A percentile compares a stretch with the other conserved stretches of the same genome.
Conservation (phyloP, 163 green algal genomes). For the Chlamydomonas reinhardtii region DNA sequence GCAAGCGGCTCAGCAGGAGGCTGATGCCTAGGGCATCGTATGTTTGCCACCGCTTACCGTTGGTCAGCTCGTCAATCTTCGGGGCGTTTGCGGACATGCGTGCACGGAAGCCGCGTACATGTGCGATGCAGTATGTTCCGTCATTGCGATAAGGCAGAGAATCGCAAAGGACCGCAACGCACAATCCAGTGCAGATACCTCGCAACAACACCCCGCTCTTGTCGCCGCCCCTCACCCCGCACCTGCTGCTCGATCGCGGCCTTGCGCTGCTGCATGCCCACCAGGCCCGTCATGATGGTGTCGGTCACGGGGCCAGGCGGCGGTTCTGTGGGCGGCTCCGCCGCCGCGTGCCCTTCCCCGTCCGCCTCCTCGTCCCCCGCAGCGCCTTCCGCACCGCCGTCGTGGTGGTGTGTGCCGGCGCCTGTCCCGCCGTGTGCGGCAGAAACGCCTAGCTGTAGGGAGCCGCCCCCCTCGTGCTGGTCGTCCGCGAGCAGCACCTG, state of each 20-base stretch:
- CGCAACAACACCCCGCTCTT: not conserved
- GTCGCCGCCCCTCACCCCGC: not conserved
- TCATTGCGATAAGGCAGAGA: no score
- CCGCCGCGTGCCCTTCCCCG: not conserved
- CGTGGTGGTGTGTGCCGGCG: not conserved
- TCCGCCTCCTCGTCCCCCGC: not conserved
- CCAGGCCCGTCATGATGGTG: slow-evolving; percentile 9
- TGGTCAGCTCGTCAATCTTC: slow-evolving; percentile 21
- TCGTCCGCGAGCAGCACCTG: not conserved
- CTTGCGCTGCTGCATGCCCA: slow-evolving; percentile 27
- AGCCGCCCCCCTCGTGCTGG: no score
- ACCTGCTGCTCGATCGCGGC: slow-evolving; percentile 44
- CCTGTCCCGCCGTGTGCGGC: not conserved
- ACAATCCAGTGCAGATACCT: no score
- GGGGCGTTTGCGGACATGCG: no score
- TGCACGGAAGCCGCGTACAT: no score
- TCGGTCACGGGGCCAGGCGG: slow-evolving; percentile 15
- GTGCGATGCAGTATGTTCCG: no score
- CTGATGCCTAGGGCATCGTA: no score
- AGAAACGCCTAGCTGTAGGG: no score
- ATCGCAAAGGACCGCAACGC: not conserved
- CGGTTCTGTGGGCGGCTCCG: not conserved
- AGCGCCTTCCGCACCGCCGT: not conserved
- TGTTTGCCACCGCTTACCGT: not conserved
- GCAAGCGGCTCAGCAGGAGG: no score